Evolutionary conservation across 805 yeast genomes (phyloP).

Genomic region (Wilhelminamyces savonicus): DNA sequence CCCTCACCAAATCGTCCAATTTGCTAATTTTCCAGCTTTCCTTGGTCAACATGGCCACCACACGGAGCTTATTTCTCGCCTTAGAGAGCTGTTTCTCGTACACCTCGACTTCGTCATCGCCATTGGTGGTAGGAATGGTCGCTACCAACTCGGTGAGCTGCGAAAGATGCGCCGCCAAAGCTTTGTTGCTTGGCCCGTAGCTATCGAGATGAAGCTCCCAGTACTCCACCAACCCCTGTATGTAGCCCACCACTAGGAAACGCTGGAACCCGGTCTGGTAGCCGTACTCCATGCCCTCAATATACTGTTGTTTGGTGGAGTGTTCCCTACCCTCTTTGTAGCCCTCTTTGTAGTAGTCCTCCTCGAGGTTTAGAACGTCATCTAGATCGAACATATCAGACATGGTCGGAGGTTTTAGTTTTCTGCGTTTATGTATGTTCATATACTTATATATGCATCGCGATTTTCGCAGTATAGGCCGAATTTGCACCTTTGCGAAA

Average conservation of each 20-base stretch:
- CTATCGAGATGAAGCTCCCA: constrained; percentile 19
- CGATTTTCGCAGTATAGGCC: too few relatives aligned
- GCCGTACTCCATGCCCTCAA: constrained; percentile 84
- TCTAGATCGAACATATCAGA: constrained; percentile 43
- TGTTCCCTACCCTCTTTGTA: constrained; percentile 62
- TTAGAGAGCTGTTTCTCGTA: constrained; percentile 47
- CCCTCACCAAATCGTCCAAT: constrained; percentile 26
- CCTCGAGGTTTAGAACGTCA: constrained; percentile 54
- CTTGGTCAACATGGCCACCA: constrained; percentile 32
- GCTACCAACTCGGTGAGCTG: constrained; percentile 21
- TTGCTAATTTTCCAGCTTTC: constrained; percentile 23
- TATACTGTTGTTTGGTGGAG: constrained; percentile 50
- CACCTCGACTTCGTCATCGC: constrained; percentile 48
- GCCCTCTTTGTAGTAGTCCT: constrained; percentile 60
- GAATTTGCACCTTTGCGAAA: too few relatives aligned
- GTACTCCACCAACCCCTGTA: constrained; percentile 42
- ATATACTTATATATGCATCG: too few relatives aligned
- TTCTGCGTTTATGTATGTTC: too few relatives aligned
- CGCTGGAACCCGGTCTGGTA: constrained; percentile 72
- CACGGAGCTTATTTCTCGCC: constrained; percentile 57
- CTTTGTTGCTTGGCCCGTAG: constrained; percentile 9
- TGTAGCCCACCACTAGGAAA: constrained; percentile 63
- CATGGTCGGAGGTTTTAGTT: too few relatives aligned
- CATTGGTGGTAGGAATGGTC: constrained; percentile 28
- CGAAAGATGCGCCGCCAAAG: constrained; percentile 16